A percentile compares a stretch with the other conserved stretches of the same genome.
These are phyloP conservation scores for Dactylonectria estremocensis DNA, from an alignment of 2,329 filamentous ascomycete genomes.

Conservation along the genomic window DNA sequence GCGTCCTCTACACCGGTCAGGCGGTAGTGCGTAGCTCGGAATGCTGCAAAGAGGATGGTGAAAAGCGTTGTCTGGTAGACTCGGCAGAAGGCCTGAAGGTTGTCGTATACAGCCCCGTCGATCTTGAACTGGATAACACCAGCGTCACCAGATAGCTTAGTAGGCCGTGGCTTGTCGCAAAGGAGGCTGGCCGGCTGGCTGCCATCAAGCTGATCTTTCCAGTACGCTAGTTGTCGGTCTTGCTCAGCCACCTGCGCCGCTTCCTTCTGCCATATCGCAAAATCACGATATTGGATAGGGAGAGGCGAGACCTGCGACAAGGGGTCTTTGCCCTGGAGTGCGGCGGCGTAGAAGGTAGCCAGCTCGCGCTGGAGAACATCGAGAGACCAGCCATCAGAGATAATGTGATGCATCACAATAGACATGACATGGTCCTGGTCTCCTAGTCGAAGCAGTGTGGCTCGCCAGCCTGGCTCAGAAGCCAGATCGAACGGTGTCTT, in stretches of 20 bases:
- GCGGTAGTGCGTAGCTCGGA: conserved; percentile 45
- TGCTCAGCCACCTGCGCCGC: conserved; percentile 47
- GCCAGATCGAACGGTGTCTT: conserved; percentile 27
- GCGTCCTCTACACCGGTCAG: conserved; percentile 42
- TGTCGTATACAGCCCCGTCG: not conserved
- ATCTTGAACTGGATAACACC: not conserved
- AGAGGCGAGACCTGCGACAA: not conserved
- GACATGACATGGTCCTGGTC: conserved; percentile 23
- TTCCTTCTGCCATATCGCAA: conserved; percentile 32
- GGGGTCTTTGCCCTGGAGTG: conserved; percentile 28
- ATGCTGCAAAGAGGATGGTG: conserved; percentile 38
- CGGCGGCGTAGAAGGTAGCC: conserved; percentile 25
- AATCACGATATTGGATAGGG: conserved; percentile 34
- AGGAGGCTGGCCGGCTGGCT: conserved; percentile 24
- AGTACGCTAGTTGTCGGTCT: conserved; percentile 25
- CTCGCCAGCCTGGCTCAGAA: conserved; percentile 29
- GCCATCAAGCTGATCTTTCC: conserved; percentile 11
- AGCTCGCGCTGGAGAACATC: conserved; percentile 22
- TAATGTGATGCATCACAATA: conserved; percentile 39
- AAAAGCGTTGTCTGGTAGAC: conserved; percentile 28
- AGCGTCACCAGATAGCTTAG: conserved; percentile 29
- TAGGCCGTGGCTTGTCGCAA: conserved; percentile 19
- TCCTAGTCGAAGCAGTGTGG: conserved; percentile 16
- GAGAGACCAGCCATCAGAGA: conserved; percentile 43
- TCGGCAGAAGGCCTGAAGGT: not conserved